Conservation (phyloP, 2,329 filamentous ascomycete genomes). For the Xylariaceae sp. region DNA sequence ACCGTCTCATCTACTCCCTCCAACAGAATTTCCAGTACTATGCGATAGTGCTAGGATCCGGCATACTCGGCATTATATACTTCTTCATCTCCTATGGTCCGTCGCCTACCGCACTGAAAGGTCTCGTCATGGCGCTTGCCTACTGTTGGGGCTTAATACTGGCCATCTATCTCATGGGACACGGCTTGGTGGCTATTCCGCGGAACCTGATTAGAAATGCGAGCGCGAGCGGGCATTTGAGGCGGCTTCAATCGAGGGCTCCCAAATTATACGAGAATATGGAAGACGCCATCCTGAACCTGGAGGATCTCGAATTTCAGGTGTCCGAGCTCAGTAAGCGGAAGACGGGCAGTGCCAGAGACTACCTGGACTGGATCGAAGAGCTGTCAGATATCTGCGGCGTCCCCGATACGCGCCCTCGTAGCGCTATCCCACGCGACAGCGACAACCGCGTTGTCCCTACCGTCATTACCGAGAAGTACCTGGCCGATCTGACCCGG, state of each 20-base stretch:
- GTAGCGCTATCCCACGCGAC: slow-evolving; percentile 36
- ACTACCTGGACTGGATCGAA: slow-evolving; percentile 92
- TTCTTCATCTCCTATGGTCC: slow-evolving; percentile 75
- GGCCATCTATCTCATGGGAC: slow-evolving; percentile 96
- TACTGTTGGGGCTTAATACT: slow-evolving; percentile 91
- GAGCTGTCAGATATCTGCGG: slow-evolving; percentile 76
- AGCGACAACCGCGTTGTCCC: slow-evolving; percentile 53
- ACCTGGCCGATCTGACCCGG: slow-evolving; percentile 82
- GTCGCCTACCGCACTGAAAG: slow-evolving; percentile 68
- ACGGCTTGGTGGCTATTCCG: slow-evolving; percentile 88
- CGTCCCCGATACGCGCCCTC: slow-evolving; percentile 56
- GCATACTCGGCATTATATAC: slow-evolving; percentile 70
- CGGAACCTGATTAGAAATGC: slow-evolving; percentile 74
- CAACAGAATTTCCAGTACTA: slow-evolving; percentile 87
- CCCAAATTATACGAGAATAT: slow-evolving; percentile 81
- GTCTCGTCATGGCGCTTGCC: slow-evolving; percentile 82
- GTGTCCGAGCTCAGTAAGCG: slow-evolving; percentile 72
- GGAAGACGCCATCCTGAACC: slow-evolving; percentile 71
- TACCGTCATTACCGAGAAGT: slow-evolving; percentile 84
- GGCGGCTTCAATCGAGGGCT: slow-evolving; percentile 70
- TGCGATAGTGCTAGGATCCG: slow-evolving; percentile 67
- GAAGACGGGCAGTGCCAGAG: slow-evolving; percentile 69
- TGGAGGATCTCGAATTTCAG: slow-evolving; percentile 78
- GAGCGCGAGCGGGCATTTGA: slow-evolving; percentile 67
- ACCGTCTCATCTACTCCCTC: slow-evolving; percentile 76